Conservation (phyloP, 2,329 filamentous ascomycete species). For the Verticillium tricorpus region DNA sequence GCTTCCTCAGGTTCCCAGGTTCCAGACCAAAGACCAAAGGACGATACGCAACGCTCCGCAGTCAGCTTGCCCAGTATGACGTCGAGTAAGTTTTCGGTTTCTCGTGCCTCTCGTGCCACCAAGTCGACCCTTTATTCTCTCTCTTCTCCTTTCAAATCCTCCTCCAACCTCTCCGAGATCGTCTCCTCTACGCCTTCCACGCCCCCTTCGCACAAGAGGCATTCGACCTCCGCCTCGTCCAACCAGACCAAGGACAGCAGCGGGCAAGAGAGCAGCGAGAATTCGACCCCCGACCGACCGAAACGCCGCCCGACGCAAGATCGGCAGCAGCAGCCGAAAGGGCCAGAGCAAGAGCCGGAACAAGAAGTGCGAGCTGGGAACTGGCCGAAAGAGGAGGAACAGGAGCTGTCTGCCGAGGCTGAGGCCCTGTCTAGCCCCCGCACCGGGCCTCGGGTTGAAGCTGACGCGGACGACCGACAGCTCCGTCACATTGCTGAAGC, state of each 20-base stretch:
- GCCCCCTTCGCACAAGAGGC: conserved; percentile 9
- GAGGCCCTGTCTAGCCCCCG: neutral
- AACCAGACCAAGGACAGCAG: conserved; percentile 10
- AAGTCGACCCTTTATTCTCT: conserved; percentile 26
- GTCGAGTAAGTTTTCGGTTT: conserved; percentile 35
- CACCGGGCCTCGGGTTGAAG: neutral
- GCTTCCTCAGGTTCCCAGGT: neutral
- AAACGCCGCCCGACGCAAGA: conserved; percentile 2
- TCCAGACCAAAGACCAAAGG: neutral
- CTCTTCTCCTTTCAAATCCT: conserved; percentile 26
- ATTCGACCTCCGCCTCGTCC: conserved; percentile 10
- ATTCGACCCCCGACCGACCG: conserved; percentile 1
- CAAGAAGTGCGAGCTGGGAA: neutral
- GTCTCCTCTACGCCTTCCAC: conserved; percentile 3
- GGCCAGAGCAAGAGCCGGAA: neutral
- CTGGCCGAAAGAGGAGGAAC: neutral
- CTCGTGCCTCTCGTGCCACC: conserved; percentile 26
- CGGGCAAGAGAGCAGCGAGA: conserved; percentile 7
- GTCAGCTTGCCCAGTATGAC: conserved; percentile 34
- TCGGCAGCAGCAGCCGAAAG: neutral
- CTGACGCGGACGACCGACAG: neutral
- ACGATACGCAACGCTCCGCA: neutral
- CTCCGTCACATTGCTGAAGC: neutral
- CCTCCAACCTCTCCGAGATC: conserved; percentile 1
- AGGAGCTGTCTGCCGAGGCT: neutral